phyloP scores from a whole-genome alignment of 148 eudicot species.

The Camellia sinensis region DNA sequence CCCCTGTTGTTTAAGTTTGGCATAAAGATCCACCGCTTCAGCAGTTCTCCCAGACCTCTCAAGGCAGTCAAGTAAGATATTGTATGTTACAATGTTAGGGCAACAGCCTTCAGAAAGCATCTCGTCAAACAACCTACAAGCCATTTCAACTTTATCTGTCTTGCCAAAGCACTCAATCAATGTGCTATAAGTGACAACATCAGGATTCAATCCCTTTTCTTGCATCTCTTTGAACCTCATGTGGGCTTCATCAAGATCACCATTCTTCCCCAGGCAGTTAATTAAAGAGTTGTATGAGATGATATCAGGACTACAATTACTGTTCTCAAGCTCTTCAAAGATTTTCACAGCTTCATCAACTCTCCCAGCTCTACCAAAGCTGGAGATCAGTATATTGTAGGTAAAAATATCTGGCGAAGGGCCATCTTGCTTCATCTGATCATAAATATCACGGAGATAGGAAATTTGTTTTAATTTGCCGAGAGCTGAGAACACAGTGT shows the following conservation, averaged over 20 bases:
- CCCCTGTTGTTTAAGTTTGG: slow-evolving; percentile 80
- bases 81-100: slow-evolving; percentile 88
- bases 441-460: slow-evolving; percentile 69
- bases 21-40: slow-evolving; percentile 86
- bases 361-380: slow-evolving; percentile 80
- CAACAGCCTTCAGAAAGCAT: slow-evolving; percentile 80
- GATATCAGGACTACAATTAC: slow-evolving; percentile 68
- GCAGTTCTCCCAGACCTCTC: slow-evolving; percentile 78
- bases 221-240: slow-evolving; percentile 91
- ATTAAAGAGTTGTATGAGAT: slow-evolving; percentile 86
- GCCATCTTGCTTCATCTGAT: slow-evolving; percentile 71
- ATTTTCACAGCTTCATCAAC: slow-evolving; percentile 71
- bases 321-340: slow-evolving; percentile 85
- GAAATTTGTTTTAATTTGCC: slow-evolving; percentile 73
- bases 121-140: slow-evolving; percentile 74
- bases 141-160: slow-evolving; percentile 88
- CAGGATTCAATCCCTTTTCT: slow-evolving; percentile 84
- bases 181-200: slow-evolving; percentile 88
- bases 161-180: slow-evolving; percentile 96
- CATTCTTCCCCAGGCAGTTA: slow-evolving; percentile 87
- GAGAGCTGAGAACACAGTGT: slow-evolving; percentile 70
- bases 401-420: slow-evolving; percentile 77
- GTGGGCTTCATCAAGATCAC: slow-evolving; percentile 91
- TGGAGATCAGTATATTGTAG: slow-evolving; percentile 78
- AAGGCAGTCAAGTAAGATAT: slow-evolving; percentile 83